Percentiles rank a stretch among this genome's conserved stretches.
These are phyloP conservation scores for Plasmodium sp. DNA, from an alignment of 169 alveolate species.

Conservation along the genomic window DNA sequence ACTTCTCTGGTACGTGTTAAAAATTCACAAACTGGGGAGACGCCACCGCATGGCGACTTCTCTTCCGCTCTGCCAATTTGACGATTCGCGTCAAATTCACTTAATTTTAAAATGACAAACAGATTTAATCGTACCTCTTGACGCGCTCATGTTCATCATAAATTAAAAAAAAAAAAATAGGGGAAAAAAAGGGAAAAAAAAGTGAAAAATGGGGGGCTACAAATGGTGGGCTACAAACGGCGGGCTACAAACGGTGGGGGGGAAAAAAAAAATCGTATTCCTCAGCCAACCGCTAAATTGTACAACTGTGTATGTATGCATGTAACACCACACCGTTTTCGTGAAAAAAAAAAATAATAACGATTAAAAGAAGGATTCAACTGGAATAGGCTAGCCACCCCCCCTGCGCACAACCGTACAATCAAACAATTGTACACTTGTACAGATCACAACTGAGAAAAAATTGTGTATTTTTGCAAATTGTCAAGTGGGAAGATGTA, in stretches of 20 bases:
- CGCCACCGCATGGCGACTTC: not conserved
- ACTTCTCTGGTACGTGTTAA: not conserved
- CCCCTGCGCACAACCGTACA: not conserved
- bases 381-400: not conserved
- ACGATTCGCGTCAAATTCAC: not conserved
- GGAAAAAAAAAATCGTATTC: not conserved
- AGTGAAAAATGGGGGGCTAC: not conserved
- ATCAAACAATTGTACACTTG: not conserved
- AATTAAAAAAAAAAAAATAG: not conserved
- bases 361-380: not conserved
- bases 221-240: too few species aligned
- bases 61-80: not conserved
- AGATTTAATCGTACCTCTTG: not conserved
- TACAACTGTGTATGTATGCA: not conserved
- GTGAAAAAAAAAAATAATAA: not conserved
- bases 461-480: not conserved
- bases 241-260: too few species aligned
- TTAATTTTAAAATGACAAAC: not conserved
- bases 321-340: not conserved
- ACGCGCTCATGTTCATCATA: not conserved
- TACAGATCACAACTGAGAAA: not conserved
- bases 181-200: too few species aligned
- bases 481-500: not conserved
- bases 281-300: not conserved
- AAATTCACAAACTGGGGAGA: not conserved